Base-by-base conservation (phyloP, 176 grass and related monocot genomes). In the Phragmites australis region DNA sequence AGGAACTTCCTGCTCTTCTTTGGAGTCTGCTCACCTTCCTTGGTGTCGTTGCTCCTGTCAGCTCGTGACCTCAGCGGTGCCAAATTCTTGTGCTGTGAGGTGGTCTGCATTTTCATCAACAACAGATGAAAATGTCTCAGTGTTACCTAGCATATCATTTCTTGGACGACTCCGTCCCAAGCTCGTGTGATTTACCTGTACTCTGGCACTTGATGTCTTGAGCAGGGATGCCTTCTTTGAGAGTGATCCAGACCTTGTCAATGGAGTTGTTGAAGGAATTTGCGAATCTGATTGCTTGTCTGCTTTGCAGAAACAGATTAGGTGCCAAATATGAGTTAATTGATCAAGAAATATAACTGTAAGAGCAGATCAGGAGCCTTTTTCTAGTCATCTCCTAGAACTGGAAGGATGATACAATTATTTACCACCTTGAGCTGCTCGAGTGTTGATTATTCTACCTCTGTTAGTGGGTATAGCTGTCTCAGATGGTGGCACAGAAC, bases 1-100 rank as follows among this genome's bases (percentile, higher is more conserved):
- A 99, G 90, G 45, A 95, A 91, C 56, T 91, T 99, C 65, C 81
- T 95, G 86, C 86, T 70, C 52, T 99, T 99, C 77, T 90, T 95
- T 0, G 79, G 86, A 51, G 78, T 89, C 34, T 91, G 92, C 67
- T 99, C 86, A 8, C 65, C 34, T 61, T 91, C 90, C 34, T 86
- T 95, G 0, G 64, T 67, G 4, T 93, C 86, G 0, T 72, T 66
- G 18, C 43, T 85, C 74, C 96, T 91, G 29, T 90, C 90, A 41
- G 90, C 84, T 8, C 88, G 93, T 51, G 93, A 83, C 41, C 57
- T 61, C 78, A 94, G 62, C 0, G 92, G 83, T 55, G 74, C 84
- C 84, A 90, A 77, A 74, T 94, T 99, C 79, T 91, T 87, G 8
- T 82, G 75, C 37, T 87, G 78, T n/a, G 76, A 90, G 31, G 72